phyloP scores from a whole-genome alignment of 768 basidiomycete genomes.

The Kwoniella sp. region DNA sequence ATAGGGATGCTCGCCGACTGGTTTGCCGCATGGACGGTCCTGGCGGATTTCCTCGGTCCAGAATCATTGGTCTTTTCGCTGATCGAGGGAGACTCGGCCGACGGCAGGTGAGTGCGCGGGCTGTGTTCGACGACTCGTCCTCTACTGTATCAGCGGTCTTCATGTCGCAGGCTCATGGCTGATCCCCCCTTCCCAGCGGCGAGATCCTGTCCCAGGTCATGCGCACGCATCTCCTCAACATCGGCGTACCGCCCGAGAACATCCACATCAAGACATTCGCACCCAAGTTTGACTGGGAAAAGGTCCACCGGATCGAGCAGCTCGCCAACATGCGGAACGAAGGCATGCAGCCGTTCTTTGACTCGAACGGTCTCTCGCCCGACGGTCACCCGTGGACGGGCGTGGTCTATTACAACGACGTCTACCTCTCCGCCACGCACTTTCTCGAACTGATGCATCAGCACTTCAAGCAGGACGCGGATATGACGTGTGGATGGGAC shows the following conservation, averaged over 20 bases:
- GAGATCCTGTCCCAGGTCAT: slow-evolving; percentile 35
- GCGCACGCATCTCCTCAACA: slow-evolving; percentile 35
- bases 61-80: slow-evolving; percentile 36
- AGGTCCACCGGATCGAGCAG: slow-evolving; percentile 41
- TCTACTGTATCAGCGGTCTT: not conserved
- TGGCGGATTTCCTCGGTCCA: slow-evolving; percentile 41
- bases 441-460: slow-evolving; percentile 48
- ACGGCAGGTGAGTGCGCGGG: slow-evolving; percentile 33
- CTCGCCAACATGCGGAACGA: slow-evolving; percentile 48
- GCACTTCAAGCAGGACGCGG: slow-evolving; percentile 45
- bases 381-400: slow-evolving; percentile 40
- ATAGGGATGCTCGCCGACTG: slow-evolving; percentile 44
- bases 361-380: slow-evolving; percentile 26
- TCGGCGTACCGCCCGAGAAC: slow-evolving; percentile 40
- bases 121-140: not conserved
- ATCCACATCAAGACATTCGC: slow-evolving; percentile 40
- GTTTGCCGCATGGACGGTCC: slow-evolving; percentile 43
- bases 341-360: slow-evolving; percentile 44
- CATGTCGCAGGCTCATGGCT: not conserved
- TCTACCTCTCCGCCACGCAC: slow-evolving; percentile 43
- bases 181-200: slow-evolving; percentile 16
- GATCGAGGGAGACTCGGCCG: slow-evolving; percentile 39
- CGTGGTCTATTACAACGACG: slow-evolving; percentile 49
- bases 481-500: slow-evolving; percentile 51
- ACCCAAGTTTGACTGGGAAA: slow-evolving; percentile 38